Base-by-base conservation (phyloP, 805 yeast species). In the Candida vaughaniae region DNA sequence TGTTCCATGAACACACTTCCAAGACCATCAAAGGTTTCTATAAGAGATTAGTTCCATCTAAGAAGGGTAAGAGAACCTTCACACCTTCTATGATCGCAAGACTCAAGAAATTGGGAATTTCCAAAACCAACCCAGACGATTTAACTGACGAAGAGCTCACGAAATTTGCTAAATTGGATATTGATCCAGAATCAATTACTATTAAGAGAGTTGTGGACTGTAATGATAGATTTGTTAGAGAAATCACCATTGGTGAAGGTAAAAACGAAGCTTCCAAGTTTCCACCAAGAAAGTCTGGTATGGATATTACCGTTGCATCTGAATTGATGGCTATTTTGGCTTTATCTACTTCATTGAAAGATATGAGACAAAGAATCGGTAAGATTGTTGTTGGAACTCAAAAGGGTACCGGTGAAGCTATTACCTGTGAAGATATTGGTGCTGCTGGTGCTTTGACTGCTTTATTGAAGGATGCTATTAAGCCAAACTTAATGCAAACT, bases 241-340 rank as follows among this genome's bases (percentile, higher is more conserved):
- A 85, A 45, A 75, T 91, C 52, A 87, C 96, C 19, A 73, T 90
- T 51, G 97, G 97, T 31, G 78, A 85, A 64, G 96, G 95, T 19
- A 83, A 93, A 53, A 90, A 95, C 30, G 98, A 91, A 66, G 65
- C 71, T 15, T 33, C 58, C 35, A 89, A 87, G 71, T 95, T 90
- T 42, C 77, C 79, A 40, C 78, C 84, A 16, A 80, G 98, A 56
- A 73, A 77, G 45, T 81, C 96, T 14, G 98, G 98, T 10, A 89
- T 91, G 64, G 98, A 91, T 60, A 90, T 91, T 58, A 84, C 97
- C 10, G 98, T 91, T 46, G 98, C 98, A 7, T 82, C 91, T 22
- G 98, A 91, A 69, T 77, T 89, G 49, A 91, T 91, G 98, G 97
- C 98, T 16, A 86, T 91, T 40, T 72, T 91, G 48, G 96, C 98